A percentile compares a stretch with the other conserved stretches of the same genome.
Conservation (phyloP, 108 stramenopile species). For the Cylindrotheca closterium region DNA sequence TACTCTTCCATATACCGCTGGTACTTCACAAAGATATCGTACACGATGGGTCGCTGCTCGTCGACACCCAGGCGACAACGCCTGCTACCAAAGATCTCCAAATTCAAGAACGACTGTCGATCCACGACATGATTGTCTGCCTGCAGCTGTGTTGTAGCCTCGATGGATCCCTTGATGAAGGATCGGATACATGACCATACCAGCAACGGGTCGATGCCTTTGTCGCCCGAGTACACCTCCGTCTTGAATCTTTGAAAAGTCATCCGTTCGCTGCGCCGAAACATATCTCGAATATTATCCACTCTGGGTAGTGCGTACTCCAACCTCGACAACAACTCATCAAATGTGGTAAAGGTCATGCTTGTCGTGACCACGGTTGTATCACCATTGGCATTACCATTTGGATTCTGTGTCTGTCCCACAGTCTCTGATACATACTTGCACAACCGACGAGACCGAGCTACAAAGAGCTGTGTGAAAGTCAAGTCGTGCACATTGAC, state of each 20-base stretch:
- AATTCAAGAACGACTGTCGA: too few relatives aligned
- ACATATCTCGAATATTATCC: neutral
- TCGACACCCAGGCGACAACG: conserved; percentile 44
- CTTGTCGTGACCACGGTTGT: too few relatives aligned
- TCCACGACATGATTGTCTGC: conserved; percentile 37
- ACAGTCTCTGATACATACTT: conserved; percentile 40
- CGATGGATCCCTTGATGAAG: conserved; percentile 64
- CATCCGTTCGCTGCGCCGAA: conserved; percentile 13
- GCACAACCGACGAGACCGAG: conserved; percentile 47
- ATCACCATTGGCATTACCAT: too few relatives aligned
- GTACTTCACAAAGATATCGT: conserved; percentile 46
- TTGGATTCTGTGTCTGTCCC: too few relatives aligned
- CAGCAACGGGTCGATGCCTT: conserved; percentile 34
- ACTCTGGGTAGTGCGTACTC: conserved; percentile 19
- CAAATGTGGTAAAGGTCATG: conserved; percentile 37
- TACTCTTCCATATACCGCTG: conserved; percentile 21
- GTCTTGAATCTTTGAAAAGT: conserved; percentile 42
- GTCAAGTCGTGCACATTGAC: neutral
- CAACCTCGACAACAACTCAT: conserved; percentile 16
- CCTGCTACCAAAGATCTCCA: conserved; percentile 43
- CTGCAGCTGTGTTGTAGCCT: conserved; percentile 30
- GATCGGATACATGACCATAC: conserved; percentile 57
- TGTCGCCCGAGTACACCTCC: conserved; percentile 18
- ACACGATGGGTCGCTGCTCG: conserved; percentile 26
- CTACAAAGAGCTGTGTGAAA: conserved; percentile 51